Percentiles rank a stretch among this genome's conserved stretches.
Conservation (phyloP, 2,329 filamentous ascomycete genomes). For the Byssochlamys sp. region DNA sequence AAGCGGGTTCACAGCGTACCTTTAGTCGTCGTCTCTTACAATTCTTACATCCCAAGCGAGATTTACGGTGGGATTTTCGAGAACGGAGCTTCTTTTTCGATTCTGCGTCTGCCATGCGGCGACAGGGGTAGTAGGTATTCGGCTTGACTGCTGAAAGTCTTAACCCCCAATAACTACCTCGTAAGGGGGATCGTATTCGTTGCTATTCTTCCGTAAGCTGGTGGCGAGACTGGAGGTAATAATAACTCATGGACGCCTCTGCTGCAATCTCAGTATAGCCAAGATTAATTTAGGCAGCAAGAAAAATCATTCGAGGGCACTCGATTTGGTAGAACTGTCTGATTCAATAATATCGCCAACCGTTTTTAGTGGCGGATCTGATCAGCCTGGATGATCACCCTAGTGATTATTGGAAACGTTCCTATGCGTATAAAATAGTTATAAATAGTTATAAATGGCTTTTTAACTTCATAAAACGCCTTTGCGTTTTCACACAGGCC, state of each 20-base stretch:
- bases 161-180: slow-evolving; percentile 2
- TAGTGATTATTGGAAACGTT: not conserved
- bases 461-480: not conserved
- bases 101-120: not conserved
- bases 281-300: not conserved
- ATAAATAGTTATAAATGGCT: not conserved
- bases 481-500: not conserved
- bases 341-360: not conserved
- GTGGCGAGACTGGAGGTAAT: not conserved
- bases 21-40: slow-evolving; percentile 28
- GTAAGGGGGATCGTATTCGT: slow-evolving; percentile 19
- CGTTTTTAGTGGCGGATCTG: not conserved
- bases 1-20: slow-evolving; percentile 12
- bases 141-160: slow-evolving; percentile 6
- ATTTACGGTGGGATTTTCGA: slow-evolving; percentile 25
- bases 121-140: not conserved
- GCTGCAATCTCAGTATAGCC: not conserved
- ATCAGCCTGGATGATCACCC: not conserved
- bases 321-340: not conserved
- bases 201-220: slow-evolving; percentile 14
- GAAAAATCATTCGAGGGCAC: not conserved
- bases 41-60: slow-evolving; percentile 22
- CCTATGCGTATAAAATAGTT: no score
- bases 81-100: slow-evolving; percentile 4
- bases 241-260: not conserved